Base-by-base conservation (phyloP, 2,329 filamentous ascomycete genomes). In the Fusarium tanahbumbuense region DNA sequence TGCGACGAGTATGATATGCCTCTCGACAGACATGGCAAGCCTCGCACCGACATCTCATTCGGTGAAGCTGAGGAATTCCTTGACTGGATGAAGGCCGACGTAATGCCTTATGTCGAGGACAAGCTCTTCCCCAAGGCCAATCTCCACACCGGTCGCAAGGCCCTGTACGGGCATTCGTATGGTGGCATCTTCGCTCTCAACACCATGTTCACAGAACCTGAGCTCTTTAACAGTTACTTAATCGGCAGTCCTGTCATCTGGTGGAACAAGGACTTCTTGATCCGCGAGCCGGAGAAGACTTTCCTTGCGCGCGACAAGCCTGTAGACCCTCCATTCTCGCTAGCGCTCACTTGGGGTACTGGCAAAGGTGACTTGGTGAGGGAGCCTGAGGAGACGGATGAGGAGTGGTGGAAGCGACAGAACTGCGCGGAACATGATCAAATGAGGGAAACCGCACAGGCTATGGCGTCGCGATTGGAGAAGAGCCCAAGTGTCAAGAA, bases 111-210 rank as follows among this genome's bases (percentile, higher is more conserved):
- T 64, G 60, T 78, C 10, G 67, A 78, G 23, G 40, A 60, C 4
- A 67, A 52, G 12, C 68, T 78, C 12, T 77, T 78, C 60, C 64
- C 73, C 6, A 50, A 73, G 40, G 44, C 73, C 18, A 27, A 75
- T 64, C 27, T 83, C 76, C 59, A 76, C 71, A 77, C 80, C 18
- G 72, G 75, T 3, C 78, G 79, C 25, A 82, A 82, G 50, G 84
- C 82, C 1, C 74, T 86, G 2, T 85, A 81, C 42, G 84, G 84
- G 0, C 84, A 86, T 60, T 86, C 84, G 0, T 85, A 83, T 27
- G 84, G 83, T 4, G 85, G 83, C 0, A 75, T 86, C 1, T 86
- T 86, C 48, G 76, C 79, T 1, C 76, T 86, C 5, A 82, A 85
- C 61, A 76, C 81, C 0, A 76, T 86, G 11, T 81, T 83, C 56